phyloP scores from a whole-genome alignment of 768 basidiomycete genomes.

The Amanita molliuscula region DNA sequence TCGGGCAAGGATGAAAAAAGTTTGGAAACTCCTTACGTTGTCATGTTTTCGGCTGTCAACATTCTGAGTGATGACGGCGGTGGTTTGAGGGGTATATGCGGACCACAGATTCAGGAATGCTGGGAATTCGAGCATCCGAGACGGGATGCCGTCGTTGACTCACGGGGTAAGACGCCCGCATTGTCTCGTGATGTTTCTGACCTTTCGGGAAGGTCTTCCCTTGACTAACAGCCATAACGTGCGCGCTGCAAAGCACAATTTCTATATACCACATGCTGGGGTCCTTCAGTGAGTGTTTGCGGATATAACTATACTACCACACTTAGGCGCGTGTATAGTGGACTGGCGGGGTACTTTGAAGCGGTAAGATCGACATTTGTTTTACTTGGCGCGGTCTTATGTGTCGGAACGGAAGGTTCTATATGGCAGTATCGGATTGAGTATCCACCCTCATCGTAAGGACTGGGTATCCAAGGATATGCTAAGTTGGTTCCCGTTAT shows the following conservation, averaged over 20 bases:
- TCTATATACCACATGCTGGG: slow-evolving; percentile 92
- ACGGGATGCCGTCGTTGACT: slow-evolving; percentile 64
- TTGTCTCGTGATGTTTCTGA: not conserved
- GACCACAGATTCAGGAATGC: slow-evolving; percentile 82
- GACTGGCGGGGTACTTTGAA: slow-evolving; percentile 96
- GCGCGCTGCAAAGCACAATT: slow-evolving; percentile 74
- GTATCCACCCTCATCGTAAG: slow-evolving; percentile 87
- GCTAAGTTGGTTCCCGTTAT: slow-evolving; percentile 98
- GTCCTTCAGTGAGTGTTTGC: slow-evolving; percentile 59
- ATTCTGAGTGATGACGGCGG: slow-evolving; percentile 72
- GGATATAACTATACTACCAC: not conserved
- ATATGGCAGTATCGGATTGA: slow-evolving; percentile 83
- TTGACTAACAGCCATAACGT: slow-evolving; percentile 95
- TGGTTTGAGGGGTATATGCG: slow-evolving; percentile 55
- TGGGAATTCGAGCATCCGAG: slow-evolving; percentile 97
- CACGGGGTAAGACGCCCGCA: slow-evolving; percentile 39
- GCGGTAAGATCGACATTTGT: slow-evolving; percentile 31
- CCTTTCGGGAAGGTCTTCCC: slow-evolving; percentile 55
- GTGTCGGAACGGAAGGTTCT: slow-evolving; percentile 33
- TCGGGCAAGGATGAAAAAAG: slow-evolving; percentile 56
- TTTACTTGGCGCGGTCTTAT: not conserved
- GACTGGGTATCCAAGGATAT: slow-evolving; percentile 87
- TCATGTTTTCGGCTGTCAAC: slow-evolving; percentile 95
- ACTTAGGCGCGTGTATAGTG: slow-evolving; percentile 25
- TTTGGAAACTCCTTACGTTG: slow-evolving; percentile 94